Evolutionary conservation across 495 filamentous ascomycete genomes (phyloP).

Genomic region (Mycothermus thermophilus): DNA sequence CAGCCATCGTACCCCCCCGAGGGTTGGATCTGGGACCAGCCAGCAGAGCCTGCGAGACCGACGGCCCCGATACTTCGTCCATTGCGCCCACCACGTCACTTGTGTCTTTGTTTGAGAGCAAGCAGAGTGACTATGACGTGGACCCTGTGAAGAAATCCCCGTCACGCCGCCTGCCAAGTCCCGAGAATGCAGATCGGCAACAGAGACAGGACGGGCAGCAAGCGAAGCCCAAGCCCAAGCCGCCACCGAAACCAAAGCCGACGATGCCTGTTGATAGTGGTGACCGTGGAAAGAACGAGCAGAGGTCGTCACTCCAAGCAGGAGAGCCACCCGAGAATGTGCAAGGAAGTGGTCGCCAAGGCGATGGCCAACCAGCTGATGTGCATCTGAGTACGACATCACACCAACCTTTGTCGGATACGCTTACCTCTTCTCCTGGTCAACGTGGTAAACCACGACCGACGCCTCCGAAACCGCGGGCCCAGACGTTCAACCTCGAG

Average conservation of each 20-base stretch:
- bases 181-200: neutral
- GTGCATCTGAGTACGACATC: no score
- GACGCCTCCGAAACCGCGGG: slow-evolving; percentile 8
- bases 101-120: slow-evolving; percentile 47
- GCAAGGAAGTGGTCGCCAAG: no score
- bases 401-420: no score
- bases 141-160: slow-evolving; percentile 26
- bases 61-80: slow-evolving; percentile 41
- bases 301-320: neutral
- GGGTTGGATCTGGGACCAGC: slow-evolving; percentile 15
- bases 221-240: slow-evolving; percentile 8
- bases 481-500: neutral
- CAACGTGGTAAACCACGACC: slow-evolving; percentile 11
- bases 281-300: neutral
- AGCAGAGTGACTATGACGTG: slow-evolving; percentile 11
- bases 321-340: neutral
- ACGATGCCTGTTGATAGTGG: neutral
- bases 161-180: slow-evolving; percentile 12
- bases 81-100: slow-evolving; percentile 44
- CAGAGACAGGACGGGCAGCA: neutral
- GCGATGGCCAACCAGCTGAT: no score
- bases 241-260: slow-evolving; percentile 7
- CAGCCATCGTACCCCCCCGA: slow-evolving; percentile 12
- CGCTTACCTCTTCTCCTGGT: no score
- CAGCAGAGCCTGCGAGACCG: no score